A percentile compares a stretch with the other conserved stretches of the same genome.
phyloP scores from a whole-genome alignment of 2,329 filamentous ascomycete species.

The Cercospora janseana region DNA sequence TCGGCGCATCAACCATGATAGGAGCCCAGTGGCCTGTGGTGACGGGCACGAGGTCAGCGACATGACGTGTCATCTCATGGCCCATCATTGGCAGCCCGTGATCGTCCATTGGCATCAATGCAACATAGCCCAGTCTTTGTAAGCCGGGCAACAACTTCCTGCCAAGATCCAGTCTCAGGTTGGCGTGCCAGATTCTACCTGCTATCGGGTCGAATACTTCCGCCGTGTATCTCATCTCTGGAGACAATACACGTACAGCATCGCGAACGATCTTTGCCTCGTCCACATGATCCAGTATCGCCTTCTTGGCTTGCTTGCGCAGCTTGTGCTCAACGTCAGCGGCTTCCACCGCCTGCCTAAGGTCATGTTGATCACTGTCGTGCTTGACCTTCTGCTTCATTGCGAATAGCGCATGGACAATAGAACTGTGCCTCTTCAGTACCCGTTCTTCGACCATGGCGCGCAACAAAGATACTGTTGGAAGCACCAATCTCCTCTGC shows the following conservation, averaged over 20 bases:
- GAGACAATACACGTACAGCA: neutral
- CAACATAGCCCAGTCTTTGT: neutral
- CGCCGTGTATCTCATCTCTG: conserved; percentile 1
- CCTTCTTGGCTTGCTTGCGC: neutral
- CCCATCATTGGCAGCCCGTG: neutral
- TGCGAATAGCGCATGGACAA: too few species aligned
- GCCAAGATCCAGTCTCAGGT: neutral
- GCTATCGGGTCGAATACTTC: neutral
- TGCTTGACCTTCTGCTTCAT: neutral
- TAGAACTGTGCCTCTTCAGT: neutral
- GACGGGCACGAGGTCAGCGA: neutral
- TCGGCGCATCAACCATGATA: neutral
- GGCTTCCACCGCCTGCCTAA: neutral
- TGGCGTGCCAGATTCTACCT: conserved; percentile 1
- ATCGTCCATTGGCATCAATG: neutral
- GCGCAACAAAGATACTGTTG: neutral
- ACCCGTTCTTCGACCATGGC: neutral
- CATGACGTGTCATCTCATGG: neutral
- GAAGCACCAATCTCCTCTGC: neutral
- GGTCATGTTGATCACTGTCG: neutral
- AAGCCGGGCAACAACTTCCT: neutral
- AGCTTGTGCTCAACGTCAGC: neutral
- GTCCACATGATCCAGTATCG: neutral
- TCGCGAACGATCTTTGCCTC: neutral
- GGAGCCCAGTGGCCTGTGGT: neutral